Conservation (phyloP, 2,329 filamentous ascomycete genomes). For the Trichoderma semiorbis region DNA sequence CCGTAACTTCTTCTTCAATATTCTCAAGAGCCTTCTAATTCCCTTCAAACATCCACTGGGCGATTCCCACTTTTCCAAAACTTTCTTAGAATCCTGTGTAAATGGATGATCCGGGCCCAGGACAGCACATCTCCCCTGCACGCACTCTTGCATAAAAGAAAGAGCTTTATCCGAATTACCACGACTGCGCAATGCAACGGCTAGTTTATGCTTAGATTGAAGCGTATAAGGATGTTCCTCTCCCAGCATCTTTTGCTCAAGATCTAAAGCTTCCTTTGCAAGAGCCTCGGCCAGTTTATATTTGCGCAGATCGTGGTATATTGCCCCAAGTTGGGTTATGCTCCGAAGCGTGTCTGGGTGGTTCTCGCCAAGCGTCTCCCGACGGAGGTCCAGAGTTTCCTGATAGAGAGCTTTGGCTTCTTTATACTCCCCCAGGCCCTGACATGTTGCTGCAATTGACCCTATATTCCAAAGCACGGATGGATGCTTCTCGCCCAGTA, state of each 20-base stretch:
- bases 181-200: not conserved
- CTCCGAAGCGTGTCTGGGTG: not conserved
- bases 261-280: not conserved
- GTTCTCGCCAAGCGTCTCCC: not conserved
- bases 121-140: not conserved
- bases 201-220: not conserved
- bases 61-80: not conserved
- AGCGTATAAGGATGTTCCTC: constrained; percentile 17
- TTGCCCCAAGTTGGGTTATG: not conserved
- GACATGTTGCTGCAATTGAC: not conserved
- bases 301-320: not conserved
- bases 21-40: not conserved
- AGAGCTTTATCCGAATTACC: not conserved
- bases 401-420: not conserved
- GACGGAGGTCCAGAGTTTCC: not conserved
- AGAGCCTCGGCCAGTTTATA: not conserved
- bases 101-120: not conserved
- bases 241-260: not conserved
- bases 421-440: not conserved
- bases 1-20: not conserved
- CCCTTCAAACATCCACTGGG: not conserved
- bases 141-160: not conserved
- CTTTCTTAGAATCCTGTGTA: not conserved
- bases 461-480: not conserved
- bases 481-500: not conserved